Evolutionary conservation across 2,329 filamentous ascomycete genomes (phyloP).

Genomic region (Dothidotthia symphoricarpi): DNA sequence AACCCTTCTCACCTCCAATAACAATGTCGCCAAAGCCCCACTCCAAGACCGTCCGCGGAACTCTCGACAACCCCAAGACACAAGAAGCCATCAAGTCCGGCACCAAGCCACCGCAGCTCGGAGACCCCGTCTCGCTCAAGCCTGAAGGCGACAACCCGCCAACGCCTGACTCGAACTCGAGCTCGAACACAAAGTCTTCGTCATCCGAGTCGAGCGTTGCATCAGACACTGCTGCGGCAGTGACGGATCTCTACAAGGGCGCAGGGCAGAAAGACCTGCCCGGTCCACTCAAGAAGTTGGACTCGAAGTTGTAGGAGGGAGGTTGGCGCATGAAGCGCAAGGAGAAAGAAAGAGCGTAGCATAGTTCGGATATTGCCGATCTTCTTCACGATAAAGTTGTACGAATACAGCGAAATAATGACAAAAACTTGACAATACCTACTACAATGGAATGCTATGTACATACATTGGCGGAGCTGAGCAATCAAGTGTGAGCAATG

Average conservation of each 20-base stretch:
- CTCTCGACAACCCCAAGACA: slow-evolving; percentile 32
- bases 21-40: slow-evolving; percentile 15
- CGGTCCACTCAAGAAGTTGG: no score
- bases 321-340: background rate
- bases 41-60: slow-evolving; percentile 35
- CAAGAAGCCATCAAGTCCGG: slow-evolving; percentile 16
- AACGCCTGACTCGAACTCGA: slow-evolving; percentile 2
- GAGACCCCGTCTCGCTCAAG: slow-evolving; percentile 28
- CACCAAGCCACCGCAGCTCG: slow-evolving; percentile 16
- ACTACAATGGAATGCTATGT: no score
- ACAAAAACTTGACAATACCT: no score
- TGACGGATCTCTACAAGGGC: slow-evolving; percentile 7
- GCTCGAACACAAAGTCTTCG: slow-evolving; percentile 2
- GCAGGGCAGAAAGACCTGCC: no score
- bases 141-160: slow-evolving; percentile 16
- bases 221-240: slow-evolving; percentile 10
- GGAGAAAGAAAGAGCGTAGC: no score
- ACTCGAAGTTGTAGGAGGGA: background rate
- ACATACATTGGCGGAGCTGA: no score
- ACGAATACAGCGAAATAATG: no score
- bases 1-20: no score
- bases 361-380: no score
- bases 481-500: no score
- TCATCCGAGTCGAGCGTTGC: slow-evolving; percentile 7
- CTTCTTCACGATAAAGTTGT: no score